Evolutionary conservation across 2,329 filamentous ascomycete genomes (phyloP).

Genomic region (Botryotinia calthae): DNA sequence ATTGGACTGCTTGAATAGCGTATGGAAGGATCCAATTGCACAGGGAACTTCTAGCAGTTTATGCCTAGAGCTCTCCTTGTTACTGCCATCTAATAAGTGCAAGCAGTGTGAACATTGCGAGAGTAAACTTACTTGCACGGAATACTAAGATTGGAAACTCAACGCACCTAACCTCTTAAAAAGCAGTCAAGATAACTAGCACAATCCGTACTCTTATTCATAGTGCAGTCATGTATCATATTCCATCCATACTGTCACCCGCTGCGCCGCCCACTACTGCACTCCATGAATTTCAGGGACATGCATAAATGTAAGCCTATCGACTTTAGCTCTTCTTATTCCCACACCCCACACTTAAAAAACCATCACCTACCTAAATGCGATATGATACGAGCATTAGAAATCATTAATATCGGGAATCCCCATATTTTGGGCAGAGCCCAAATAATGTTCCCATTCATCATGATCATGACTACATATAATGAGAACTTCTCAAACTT

Average conservation of each 20-base stretch:
- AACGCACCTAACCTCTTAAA: too few relatives aligned
- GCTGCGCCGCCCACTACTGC: too few relatives aligned
- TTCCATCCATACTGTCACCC: not conserved
- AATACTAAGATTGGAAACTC: too few relatives aligned
- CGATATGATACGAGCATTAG: not conserved
- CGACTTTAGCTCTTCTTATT: conserved; percentile 1
- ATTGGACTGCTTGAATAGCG: too few relatives aligned
- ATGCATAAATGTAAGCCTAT: not conserved
- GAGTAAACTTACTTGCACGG: too few relatives aligned
- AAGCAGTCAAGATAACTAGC: too few relatives aligned
- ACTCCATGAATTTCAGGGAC: not conserved
- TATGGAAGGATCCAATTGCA: too few relatives aligned
- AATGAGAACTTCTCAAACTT: not conserved
- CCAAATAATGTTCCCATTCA: not conserved
- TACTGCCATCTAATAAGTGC: too few relatives aligned
- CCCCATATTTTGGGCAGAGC: not conserved
- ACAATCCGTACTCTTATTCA: too few relatives aligned
- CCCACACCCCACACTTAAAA: conserved; percentile 7
- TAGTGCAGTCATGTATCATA: not conserved
- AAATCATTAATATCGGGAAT: not conserved
- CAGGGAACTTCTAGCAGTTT: too few relatives aligned
- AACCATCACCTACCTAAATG: not conserved
- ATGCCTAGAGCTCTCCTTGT: too few relatives aligned
- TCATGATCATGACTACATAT: not conserved
- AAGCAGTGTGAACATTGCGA: too few relatives aligned